Evolutionary conservation across 2,329 filamentous ascomycete genomes (phyloP), one percentile per base, ranked within the genome.

Genomic region (Fusarium heterosporum): DNA sequence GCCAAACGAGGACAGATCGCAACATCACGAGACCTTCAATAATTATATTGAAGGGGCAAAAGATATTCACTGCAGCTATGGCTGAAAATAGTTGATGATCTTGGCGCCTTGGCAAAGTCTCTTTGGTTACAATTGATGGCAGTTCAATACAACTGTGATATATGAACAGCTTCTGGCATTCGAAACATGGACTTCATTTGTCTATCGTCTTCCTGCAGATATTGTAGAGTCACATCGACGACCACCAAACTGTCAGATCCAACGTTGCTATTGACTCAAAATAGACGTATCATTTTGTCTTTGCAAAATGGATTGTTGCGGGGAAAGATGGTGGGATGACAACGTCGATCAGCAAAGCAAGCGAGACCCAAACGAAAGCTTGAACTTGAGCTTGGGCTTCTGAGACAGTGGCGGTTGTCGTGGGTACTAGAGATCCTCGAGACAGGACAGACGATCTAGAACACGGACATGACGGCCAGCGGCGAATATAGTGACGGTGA

Each of bases 91-190:
- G 34, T n/a, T 40, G 64, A 49, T 47, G 64, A 67, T 56, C 54
- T 65, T 67, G 45, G 60, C 54, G 60, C 4, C 60, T 59, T 65
- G 61, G 61, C 59, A 41, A 49, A 42, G 49, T 41, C 49, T 53
- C 49, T 53, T 40, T 34, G 41, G 48, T 17, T 30, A 50, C 16
- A 16, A 29, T 8, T 29, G 28, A 22, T 12, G n/a, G 14, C 8
- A 36, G 34, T n/a, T n/a, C 5, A 57, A 55, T 40, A 46, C 49
- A 46, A 57, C 46, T 55, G 17, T 34, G 16, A 11, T 36, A 16
- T 36, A 8, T 16, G 10, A 16, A 8, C 14, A 34, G 14, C 14
- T 17, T 36, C 4, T 16, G 34, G 34, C 9, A 16, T 16, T n/a
- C 9, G 16, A 4, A n/a, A 22, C 22, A 22, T 22, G 22, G 22